Base-by-base conservation (phyloP, 306 rosid species). In the Begonia fuchsioides region DNA sequence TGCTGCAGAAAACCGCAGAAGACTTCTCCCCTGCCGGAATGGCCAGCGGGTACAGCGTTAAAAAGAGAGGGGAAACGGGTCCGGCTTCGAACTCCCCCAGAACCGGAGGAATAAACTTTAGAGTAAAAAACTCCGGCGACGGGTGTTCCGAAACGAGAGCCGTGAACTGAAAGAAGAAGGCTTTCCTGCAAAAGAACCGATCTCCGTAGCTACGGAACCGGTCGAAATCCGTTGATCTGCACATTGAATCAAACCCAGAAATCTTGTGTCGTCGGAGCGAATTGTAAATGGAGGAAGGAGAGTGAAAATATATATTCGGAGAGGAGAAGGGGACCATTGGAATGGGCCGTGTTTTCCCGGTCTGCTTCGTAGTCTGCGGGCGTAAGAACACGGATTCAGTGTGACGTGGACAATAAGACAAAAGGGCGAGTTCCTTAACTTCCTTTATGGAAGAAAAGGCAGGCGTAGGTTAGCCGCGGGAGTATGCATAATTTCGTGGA, bases 101-200 rank as follows among this genome's bases (percentile, higher is more conserved):
- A 17, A 72, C 62, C n/a, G 72, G 66, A 1, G 86, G 74, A 12
- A 63, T 71, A 13, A 54, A 78, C 13, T 57, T 60, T 10, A 74
- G 76, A 12, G 76, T 62, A 8, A 75, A 55, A n/a, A 71, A 63
- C 0, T 71, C 69, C 14, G 77, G 79, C 8, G 56, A 64, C 1
- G 70, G 66, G 1, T 35, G 8, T 0, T 12, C 18, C 6, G 56
- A n/a, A 12, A 17, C 15, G 14, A 71, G 20, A 57, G 68, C 57
- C 3, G 66, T 56, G 12, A 71, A 61, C 2, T 64, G 69, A 4
- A 75, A 62, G 15, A 56, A 49, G 67, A 74, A 57, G 0, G 65
- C 50, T 1, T 2, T 2, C 19, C 47, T 68, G 45, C 68, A 57
- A 44, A 61, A 57, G 14, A 63, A 38, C 0, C 56, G 64, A 32